phyloP scores from a whole-genome alignment of 129 eudicot genomes.

The Artemisia tridentata region DNA sequence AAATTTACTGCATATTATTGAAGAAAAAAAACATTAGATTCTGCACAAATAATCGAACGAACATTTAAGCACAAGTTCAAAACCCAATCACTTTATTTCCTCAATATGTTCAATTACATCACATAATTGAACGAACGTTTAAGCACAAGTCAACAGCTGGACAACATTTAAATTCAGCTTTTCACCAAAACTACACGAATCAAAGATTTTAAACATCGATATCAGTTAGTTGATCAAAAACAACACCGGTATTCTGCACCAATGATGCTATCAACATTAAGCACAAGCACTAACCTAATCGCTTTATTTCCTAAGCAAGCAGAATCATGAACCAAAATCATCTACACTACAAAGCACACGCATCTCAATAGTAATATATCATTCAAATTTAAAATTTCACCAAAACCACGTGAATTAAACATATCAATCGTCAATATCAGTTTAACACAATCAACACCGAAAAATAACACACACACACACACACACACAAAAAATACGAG shows the following conservation, averaged over 20 bases:
- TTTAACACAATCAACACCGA: too few relatives aligned
- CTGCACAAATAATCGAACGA: too few relatives aligned
- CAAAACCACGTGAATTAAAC: too few relatives aligned
- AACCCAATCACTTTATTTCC: background rate
- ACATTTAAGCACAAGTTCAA: background rate
- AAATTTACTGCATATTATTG: too few relatives aligned
- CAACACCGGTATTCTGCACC: background rate
- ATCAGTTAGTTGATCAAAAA: conserved; percentile 16
- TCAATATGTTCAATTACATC: background rate
- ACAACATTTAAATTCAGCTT: conserved; percentile 10
- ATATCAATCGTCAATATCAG: too few relatives aligned
- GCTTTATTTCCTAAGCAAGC: conserved; percentile 6
- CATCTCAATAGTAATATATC: background rate
- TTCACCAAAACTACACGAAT: conserved; percentile 4
- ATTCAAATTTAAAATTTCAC: too few relatives aligned
- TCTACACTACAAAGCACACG: conserved; percentile 2
- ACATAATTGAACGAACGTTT: too few relatives aligned
- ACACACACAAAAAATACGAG: too few relatives aligned
- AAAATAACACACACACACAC: too few relatives aligned
- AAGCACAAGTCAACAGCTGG: conserved; percentile 18
- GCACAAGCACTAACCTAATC: background rate
- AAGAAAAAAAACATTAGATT: too few relatives aligned
- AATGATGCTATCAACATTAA: background rate
- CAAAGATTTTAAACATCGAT: background rate
- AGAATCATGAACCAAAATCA: conserved; percentile 5